Percentiles rank a stretch among this genome's conserved stretches.
Evolutionary conservation across 2,329 filamentous ascomycete genomes (phyloP).

Genomic region (Colletotrichum destructivum): DNA sequence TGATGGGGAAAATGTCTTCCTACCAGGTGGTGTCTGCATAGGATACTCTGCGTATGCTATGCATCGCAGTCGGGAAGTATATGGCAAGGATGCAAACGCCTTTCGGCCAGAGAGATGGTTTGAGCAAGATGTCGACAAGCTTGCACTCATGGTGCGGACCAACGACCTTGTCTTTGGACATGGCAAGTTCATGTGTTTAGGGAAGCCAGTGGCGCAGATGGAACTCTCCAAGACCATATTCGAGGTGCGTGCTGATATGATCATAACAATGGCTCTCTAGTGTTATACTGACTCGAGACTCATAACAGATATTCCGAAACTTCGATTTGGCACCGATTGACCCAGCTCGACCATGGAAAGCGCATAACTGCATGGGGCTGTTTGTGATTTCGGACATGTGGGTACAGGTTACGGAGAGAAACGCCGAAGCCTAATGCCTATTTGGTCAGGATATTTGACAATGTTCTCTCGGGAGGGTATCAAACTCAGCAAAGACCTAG

Average conservation of each 20-base stretch:
- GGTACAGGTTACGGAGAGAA: conserved; percentile 49
- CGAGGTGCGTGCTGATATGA: conserved; percentile 50
- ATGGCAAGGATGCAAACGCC: conserved; percentile 68
- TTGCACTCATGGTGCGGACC: conserved; percentile 30
- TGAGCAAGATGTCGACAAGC: conserved; percentile 54
- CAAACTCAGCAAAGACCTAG: too few relatives aligned
- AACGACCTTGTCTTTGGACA: conserved; percentile 39
- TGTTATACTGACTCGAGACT: background rate
- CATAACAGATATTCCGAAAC: conserved; percentile 47
- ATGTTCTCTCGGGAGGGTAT: too few relatives aligned
- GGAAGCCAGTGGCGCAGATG: conserved; percentile 39
- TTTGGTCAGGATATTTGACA: background rate
- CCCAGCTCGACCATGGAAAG: conserved; percentile 48
- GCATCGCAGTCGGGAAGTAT: conserved; percentile 70
- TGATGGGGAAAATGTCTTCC: conserved; percentile 44
- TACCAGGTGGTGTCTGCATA: conserved; percentile 71
- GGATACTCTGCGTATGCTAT: conserved; percentile 74
- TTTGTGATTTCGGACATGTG: conserved; percentile 52
- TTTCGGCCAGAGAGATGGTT: conserved; percentile 74
- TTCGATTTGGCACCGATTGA: conserved; percentile 50
- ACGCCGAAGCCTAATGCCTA: background rate
- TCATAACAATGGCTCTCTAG: too few relatives aligned
- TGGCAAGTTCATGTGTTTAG: conserved; percentile 40
- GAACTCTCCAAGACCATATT: conserved; percentile 46
- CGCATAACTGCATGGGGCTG: conserved; percentile 47